These are phyloP conservation scores for Hanseniaspora pseudoguilliermondii DNA, from an alignment of 805 yeast genomes.

Conservation along the genomic window DNA sequence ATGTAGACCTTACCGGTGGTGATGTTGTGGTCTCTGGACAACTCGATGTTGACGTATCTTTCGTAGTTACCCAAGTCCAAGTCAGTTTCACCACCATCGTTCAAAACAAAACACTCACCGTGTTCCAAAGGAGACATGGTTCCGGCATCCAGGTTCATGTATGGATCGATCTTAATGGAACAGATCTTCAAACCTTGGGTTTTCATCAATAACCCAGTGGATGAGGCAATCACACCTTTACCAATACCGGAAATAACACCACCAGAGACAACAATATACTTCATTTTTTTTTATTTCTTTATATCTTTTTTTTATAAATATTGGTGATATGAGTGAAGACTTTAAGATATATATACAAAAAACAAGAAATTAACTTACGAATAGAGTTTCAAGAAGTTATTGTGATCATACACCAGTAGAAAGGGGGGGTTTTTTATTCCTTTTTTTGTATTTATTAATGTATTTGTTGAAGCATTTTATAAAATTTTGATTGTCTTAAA, in stretches of 20 bases:
- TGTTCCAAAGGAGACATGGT: slow-evolving; percentile 99
- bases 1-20: slow-evolving; percentile 97
- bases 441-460: neutral
- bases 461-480: no score
- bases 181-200: slow-evolving; percentile 91
- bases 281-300: slow-evolving; percentile 40
- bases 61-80: slow-evolving; percentile 96
- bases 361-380: neutral
- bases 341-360: neutral
- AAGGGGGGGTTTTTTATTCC: slow-evolving; percentile 7
- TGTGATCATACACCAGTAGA: slow-evolving; percentile 5
- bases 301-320: neutral
- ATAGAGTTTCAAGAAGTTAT: neutral
- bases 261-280: slow-evolving; percentile 98
- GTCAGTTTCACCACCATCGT: slow-evolving; percentile 99
- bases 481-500: no score
- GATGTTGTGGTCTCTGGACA: slow-evolving; percentile 88
- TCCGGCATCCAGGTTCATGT: slow-evolving; percentile 98
- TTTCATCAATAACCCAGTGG: slow-evolving; percentile 88
- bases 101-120: slow-evolving; percentile 94
- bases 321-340: neutral
- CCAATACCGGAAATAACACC: slow-evolving; percentile 99
- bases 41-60: slow-evolving; percentile 84
- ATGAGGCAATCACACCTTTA: slow-evolving; percentile 94
- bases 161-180: slow-evolving; percentile 95